A percentile compares a stretch with the other conserved stretches of the same genome.
These are phyloP conservation scores for Phaseolus lunatus DNA, from an alignment of 306 rosid species.

Conservation along the genomic window DNA sequence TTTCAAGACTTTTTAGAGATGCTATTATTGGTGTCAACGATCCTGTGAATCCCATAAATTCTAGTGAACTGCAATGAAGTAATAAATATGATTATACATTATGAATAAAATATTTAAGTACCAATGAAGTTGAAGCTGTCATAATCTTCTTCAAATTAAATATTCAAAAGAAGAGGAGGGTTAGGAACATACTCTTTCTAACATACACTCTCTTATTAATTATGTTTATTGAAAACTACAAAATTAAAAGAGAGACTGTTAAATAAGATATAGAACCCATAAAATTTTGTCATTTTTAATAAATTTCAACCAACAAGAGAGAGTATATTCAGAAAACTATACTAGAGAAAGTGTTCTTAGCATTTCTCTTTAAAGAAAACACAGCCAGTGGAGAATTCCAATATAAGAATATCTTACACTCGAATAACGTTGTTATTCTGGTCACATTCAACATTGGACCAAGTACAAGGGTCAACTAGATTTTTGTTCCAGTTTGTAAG, in stretches of 20 bases:
- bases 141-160: constrained; percentile 29
- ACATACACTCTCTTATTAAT: neutral
- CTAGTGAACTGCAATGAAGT: constrained; percentile 69
- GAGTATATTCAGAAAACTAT: too few species aligned
- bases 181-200: neutral
- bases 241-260: neutral
- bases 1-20: constrained; percentile 59
- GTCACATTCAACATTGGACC: constrained; percentile 82
- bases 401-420: constrained; percentile 66
- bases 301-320: neutral
- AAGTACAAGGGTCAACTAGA: constrained; percentile 89
- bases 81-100: constrained; percentile 40
- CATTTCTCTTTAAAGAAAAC: neutral
- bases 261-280: too few species aligned
- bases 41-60: constrained; percentile 84
- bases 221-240: neutral
- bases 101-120: neutral
- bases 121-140: constrained; percentile 1
- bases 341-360: neutral
- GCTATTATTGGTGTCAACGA: constrained; percentile 78
- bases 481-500: constrained; percentile 78
- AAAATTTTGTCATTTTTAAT: neutral
- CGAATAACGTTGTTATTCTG: constrained; percentile 54
- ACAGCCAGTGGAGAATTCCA: constrained; percentile 11
- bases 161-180: neutral